Conservation (phyloP, 768 basidiomycete species). For the Lentinula guzmanii region DNA sequence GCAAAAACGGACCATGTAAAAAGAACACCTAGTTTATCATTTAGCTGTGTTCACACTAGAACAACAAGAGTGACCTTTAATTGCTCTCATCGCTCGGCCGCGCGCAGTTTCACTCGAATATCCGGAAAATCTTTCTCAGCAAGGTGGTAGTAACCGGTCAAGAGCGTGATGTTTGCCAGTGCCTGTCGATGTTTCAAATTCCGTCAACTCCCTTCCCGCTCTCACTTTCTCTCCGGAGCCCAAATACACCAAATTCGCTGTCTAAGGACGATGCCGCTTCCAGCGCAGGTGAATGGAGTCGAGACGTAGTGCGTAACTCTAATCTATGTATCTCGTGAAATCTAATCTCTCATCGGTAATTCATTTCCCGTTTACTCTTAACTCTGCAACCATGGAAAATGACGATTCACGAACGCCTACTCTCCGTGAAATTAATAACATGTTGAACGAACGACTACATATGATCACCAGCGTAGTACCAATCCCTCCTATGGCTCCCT, state of each 20-base stretch:
- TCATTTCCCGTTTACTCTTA: neutral
- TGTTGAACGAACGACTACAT: conserved; percentile 2
- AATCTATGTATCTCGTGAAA: neutral
- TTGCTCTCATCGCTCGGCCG: conserved; percentile 45
- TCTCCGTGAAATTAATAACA: neutral
- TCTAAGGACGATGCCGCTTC: neutral
- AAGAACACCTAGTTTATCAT: conserved; percentile 44
- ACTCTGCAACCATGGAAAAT: neutral
- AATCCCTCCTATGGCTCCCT: neutral
- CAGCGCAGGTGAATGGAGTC: neutral
- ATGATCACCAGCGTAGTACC: conserved; percentile 5
- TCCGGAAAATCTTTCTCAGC: neutral
- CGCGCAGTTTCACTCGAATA: neutral
- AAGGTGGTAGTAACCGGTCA: neutral
- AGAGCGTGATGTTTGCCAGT: neutral
- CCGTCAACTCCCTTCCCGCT: neutral
- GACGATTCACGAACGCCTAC: neutral
- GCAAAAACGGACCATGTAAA: conserved; percentile 53
- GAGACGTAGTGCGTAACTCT: neutral
- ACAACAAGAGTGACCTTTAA: conserved; percentile 41
- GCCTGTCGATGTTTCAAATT: neutral
- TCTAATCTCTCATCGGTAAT: neutral
- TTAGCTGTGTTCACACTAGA: conserved; percentile 3
- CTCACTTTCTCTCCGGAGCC: too few relatives aligned
- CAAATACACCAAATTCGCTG: neutral